phyloP scores from a whole-genome alignment of 2,329 filamentous ascomycete genomes.

The Colletotrichum tamarilloi region DNA sequence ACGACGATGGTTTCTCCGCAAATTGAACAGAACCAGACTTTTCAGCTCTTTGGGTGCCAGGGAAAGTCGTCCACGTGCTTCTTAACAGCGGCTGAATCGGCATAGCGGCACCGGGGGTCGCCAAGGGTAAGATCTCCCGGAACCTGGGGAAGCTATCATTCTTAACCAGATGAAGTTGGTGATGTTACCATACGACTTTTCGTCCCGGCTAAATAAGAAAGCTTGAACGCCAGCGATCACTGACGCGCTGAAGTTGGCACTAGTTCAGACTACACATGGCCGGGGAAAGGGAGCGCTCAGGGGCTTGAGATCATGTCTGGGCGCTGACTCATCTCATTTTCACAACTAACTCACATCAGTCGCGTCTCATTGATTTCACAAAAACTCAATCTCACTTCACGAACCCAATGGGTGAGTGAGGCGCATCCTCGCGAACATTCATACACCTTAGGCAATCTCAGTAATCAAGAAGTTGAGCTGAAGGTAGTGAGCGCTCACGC shows the following conservation, averaged over 20 bases:
- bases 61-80: background rate
- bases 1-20: background rate
- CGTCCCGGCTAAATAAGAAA: slow-evolving; percentile 19
- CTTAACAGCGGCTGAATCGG: slow-evolving; percentile 17
- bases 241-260: slow-evolving; percentile 5
- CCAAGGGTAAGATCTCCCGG: slow-evolving; percentile 9
- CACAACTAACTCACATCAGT: background rate
- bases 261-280: background rate
- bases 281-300: background rate
- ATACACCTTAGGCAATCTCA: background rate
- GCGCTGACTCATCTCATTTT: background rate
- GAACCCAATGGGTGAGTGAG: background rate
- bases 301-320: background rate
- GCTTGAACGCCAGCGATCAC: background rate
- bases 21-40: background rate
- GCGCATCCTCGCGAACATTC: background rate
- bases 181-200: background rate
- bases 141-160: background rate
- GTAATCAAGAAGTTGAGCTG: background rate
- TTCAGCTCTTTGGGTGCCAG: background rate
- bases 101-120: background rate
- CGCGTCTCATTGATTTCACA: background rate
- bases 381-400: background rate
- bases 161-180: background rate
- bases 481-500: background rate